phyloP scores from a whole-genome alignment of 768 basidiomycete species.

The Lepiota subincarnata region DNA sequence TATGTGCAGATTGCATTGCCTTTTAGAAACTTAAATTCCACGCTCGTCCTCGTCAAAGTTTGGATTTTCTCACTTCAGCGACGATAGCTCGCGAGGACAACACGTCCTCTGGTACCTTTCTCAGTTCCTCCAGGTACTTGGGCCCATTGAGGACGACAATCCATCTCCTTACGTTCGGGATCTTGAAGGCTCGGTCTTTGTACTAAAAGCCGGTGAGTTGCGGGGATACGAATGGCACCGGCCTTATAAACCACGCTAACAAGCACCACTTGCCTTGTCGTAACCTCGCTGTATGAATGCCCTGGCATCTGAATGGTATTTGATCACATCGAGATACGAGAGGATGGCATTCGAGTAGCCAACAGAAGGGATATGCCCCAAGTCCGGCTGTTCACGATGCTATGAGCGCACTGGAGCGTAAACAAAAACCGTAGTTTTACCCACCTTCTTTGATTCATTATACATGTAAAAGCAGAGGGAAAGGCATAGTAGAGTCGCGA shows the following conservation, averaged over 20 bases:
- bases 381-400: not conserved
- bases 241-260: not conserved
- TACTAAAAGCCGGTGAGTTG: slow-evolving; percentile 14
- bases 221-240: not conserved
- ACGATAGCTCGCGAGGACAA: slow-evolving; percentile 28
- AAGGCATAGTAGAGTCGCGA: not conserved
- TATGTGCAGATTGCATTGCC: slow-evolving; percentile 18
- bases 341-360: slow-evolving; percentile 30
- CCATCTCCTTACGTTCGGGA: slow-evolving; percentile 43
- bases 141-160: slow-evolving; percentile 38
- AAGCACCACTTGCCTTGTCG: slow-evolving; percentile 20
- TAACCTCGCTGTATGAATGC: slow-evolving; percentile 30
- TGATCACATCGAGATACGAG: slow-evolving; percentile 26
- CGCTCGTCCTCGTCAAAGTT: not conserved
- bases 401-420: not conserved
- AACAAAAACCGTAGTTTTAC: not conserved
- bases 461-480: not conserved
- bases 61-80: slow-evolving; percentile 27
- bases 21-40: slow-evolving; percentile 4
- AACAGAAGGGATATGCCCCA: slow-evolving; percentile 31
- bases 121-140: slow-evolving; percentile 39
- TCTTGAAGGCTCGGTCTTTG: slow-evolving; percentile 33
- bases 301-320: slow-evolving; percentile 20
- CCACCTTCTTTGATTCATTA: not conserved
- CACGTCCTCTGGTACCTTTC: slow-evolving; percentile 39